Conservation (phyloP, 805 yeast genomes). For the Diddensiella caesifluorescens region DNA sequence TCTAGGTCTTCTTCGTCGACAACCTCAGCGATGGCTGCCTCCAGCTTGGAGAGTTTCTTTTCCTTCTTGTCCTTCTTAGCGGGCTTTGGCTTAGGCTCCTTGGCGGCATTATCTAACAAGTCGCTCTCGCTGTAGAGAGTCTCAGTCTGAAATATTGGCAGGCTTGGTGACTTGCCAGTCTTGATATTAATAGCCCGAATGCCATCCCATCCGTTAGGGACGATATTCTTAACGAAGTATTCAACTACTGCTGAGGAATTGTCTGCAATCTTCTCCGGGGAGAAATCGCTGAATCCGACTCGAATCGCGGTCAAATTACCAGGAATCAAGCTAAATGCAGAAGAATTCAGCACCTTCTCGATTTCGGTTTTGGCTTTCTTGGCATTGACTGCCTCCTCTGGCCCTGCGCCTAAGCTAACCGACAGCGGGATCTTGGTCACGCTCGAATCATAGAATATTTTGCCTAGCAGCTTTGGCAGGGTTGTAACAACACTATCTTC, state of each 20-base stretch:
- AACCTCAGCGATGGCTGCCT: conserved; percentile 77
- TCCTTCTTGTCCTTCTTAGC: conserved; percentile 26
- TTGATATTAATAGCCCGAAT: conserved; percentile 52
- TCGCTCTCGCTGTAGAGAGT: conserved; percentile 46
- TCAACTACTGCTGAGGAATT: conserved; percentile 54
- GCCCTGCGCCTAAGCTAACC: conserved; percentile 31
- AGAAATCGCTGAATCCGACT: conserved; percentile 50
- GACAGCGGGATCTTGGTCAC: conserved; percentile 68
- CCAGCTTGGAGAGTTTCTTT: conserved; percentile 48
- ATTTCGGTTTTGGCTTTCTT: conserved; percentile 55
- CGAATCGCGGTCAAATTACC: conserved; percentile 63
- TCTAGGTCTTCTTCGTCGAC: conserved; percentile 66
- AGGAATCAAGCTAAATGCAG: conserved; percentile 64
- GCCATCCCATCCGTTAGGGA: conserved; percentile 28
- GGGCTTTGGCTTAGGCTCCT: conserved; percentile 28
- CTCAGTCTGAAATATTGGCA: conserved; percentile 75
- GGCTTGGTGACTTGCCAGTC: conserved; percentile 66
- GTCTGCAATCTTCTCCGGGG: conserved; percentile 47
- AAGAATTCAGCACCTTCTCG: conserved; percentile 49
- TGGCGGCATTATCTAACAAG: conserved; percentile 36
- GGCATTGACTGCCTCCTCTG: conserved; percentile 35
- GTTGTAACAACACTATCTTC: conserved; percentile 78
- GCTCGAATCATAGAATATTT: conserved; percentile 57
- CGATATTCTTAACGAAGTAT: conserved; percentile 35
- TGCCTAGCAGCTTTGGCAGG: conserved; percentile 80